phyloP scores from a whole-genome alignment of 495 filamentous ascomycete species.

The Lepraria neglecta region DNA sequence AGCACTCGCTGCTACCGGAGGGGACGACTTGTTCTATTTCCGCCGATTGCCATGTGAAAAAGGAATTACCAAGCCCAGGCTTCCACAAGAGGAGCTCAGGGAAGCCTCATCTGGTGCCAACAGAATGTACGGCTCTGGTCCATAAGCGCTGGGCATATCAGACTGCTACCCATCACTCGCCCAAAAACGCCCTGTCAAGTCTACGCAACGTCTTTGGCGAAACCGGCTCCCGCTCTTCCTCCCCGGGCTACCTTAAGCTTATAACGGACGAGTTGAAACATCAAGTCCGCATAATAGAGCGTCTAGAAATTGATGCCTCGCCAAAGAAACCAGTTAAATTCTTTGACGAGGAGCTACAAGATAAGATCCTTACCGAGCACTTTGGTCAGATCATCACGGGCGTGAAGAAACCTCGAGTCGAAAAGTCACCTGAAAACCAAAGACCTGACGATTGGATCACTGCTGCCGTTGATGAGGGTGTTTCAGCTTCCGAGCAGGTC shows the following conservation, averaged over 20 bases:
- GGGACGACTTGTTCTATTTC: conserved; percentile 21
- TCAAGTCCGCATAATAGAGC: conserved; percentile 21
- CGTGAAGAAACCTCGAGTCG: neutral
- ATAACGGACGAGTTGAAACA: conserved; percentile 26
- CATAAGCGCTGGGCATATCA: conserved; percentile 26
- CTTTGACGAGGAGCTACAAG: neutral
- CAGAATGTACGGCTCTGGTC: conserved; percentile 17
- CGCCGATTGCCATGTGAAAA: conserved; percentile 12
- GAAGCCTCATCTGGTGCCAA: neutral
- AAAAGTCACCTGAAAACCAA: neutral
- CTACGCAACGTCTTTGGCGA: conserved; percentile 25
- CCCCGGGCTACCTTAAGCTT: conserved; percentile 23
- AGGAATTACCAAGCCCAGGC: neutral
- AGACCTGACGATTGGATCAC: conserved; percentile 20
- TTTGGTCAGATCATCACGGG: conserved; percentile 8
- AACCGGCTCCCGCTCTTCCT: conserved; percentile 16
- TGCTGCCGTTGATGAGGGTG: conserved; percentile 8
- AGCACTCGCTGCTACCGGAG: conserved; percentile 26
- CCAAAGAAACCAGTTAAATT: neutral
- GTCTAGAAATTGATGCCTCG: conserved; percentile 7
- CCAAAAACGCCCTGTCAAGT: conserved; percentile 20
- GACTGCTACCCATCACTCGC: conserved; percentile 21
- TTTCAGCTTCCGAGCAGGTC: neutral
- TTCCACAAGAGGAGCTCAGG: neutral
- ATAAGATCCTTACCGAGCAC: neutral